Conservation (phyloP, 192 early-diverging fungal species). For the Coemansia sp. region DNA sequence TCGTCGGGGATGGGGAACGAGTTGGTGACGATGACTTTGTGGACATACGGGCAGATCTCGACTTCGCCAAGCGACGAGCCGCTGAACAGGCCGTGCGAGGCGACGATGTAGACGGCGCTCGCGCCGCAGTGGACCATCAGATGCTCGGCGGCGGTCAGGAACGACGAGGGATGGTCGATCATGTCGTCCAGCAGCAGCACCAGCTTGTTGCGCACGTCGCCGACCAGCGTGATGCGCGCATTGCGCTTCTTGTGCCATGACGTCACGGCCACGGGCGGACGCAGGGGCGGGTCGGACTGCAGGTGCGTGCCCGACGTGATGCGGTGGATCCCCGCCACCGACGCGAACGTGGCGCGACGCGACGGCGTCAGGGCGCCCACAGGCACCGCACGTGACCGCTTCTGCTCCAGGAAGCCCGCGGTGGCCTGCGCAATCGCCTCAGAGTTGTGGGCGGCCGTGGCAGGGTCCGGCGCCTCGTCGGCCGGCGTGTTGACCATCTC, state of each 20-base stretch:
- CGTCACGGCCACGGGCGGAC: slow-evolving; percentile 51
- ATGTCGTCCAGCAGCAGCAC: slow-evolving; percentile 96
- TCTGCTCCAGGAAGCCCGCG: slow-evolving; percentile 43
- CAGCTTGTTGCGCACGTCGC: slow-evolving; percentile 82
- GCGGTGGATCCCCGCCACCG: slow-evolving; percentile 31
- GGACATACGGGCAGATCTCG: slow-evolving; percentile 73
- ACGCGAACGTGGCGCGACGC: slow-evolving; percentile 14
- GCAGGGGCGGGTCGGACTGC: slow-evolving; percentile 52
- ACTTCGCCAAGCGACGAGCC: slow-evolving; percentile 83
- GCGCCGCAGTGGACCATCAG: slow-evolving; percentile 81
- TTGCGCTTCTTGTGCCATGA: slow-evolving; percentile 58
- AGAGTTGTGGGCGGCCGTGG: slow-evolving; percentile 29
- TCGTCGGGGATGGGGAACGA: slow-evolving; percentile 78
- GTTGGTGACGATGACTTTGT: slow-evolving; percentile 87
- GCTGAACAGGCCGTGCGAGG: slow-evolving; percentile 93
- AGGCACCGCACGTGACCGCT: slow-evolving; percentile 28
- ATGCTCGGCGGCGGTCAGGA: slow-evolving; percentile 88
- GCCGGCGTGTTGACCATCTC: slow-evolving; percentile 58
- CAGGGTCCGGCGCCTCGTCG: slow-evolving; percentile 26
- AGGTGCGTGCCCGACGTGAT: slow-evolving; percentile 55
- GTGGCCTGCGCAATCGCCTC: slow-evolving; percentile 41
- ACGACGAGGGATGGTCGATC: slow-evolving; percentile 88
- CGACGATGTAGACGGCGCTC: slow-evolving; percentile 84
- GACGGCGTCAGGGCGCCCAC: slow-evolving; percentile 14
- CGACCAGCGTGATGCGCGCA: slow-evolving; percentile 82